A percentile compares a stretch with the other conserved stretches of the same genome.
These are phyloP conservation scores for Pseudocercospora musae DNA, from an alignment of 2,329 filamentous ascomycete genomes.

Conservation along the genomic window DNA sequence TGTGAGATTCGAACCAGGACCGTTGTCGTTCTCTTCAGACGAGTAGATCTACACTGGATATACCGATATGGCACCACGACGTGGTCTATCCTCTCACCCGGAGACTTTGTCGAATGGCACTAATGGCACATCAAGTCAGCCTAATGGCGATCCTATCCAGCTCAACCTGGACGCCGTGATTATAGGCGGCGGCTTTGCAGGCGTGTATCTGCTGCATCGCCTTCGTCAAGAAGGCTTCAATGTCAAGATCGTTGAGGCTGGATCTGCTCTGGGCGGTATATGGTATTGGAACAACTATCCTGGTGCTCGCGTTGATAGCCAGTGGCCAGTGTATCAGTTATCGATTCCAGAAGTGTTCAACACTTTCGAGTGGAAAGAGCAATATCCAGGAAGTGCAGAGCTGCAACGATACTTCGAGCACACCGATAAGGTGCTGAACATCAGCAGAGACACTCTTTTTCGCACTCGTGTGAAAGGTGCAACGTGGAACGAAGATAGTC, in stretches of 20 bases:
- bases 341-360: constrained; percentile 45
- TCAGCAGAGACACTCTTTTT: constrained; percentile 58
- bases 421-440: constrained; percentile 53
- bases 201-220: constrained; percentile 38
- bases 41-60: not conserved
- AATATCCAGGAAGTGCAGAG: constrained; percentile 37
- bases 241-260: constrained; percentile 36
- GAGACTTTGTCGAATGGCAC: not conserved
- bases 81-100: not conserved
- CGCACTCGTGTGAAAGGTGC: constrained; percentile 54
- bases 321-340: constrained; percentile 48
- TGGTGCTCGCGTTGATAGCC: constrained; percentile 47
- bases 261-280: constrained; percentile 36
- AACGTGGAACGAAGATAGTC: constrained; percentile 47
- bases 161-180: constrained; percentile 22
- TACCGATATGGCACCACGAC: not conserved
- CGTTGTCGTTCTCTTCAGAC: not conserved
- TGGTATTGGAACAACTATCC: constrained; percentile 42
- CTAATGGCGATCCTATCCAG: not conserved
- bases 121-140: not conserved
- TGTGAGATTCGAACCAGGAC: not conserved
- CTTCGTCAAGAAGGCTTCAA: constrained; percentile 35
- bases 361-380: constrained; percentile 52
- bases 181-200: constrained; percentile 43
- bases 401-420: constrained; percentile 59